Evolutionary conservation across 345 rosid species (phyloP).

Genomic region (Murraya paniculata): DNA sequence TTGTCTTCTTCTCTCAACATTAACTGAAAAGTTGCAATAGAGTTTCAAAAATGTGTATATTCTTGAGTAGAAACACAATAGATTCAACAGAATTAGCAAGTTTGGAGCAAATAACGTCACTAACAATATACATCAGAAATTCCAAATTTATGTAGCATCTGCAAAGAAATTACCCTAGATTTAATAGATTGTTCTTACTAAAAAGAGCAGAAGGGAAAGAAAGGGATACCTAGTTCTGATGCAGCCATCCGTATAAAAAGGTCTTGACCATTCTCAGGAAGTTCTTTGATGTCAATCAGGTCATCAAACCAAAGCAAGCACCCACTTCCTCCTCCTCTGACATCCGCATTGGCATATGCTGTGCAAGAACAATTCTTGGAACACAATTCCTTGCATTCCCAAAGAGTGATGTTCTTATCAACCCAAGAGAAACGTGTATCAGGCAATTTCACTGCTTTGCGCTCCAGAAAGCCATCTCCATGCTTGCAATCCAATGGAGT

Average conservation of each 20-base stretch:
- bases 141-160: background rate
- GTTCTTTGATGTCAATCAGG: conserved; percentile 16
- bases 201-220: background rate
- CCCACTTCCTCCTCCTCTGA: conserved; percentile 12
- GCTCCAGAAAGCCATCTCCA: conserved; percentile 6
- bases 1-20: background rate
- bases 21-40: background rate
- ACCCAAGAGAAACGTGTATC: conserved; percentile 5
- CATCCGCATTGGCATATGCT: conserved; percentile 19
- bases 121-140: background rate
- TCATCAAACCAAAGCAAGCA: conserved; percentile 14
- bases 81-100: background rate
- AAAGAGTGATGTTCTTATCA: conserved; percentile 8
- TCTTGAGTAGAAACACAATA: background rate
- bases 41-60: background rate
- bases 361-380: conserved; percentile 20
- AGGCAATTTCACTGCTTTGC: conserved; percentile 8
- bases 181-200: background rate
- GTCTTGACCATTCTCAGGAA: background rate
- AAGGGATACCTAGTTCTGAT: conserved; percentile 18
- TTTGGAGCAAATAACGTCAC: background rate
- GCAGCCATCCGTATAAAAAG: conserved; percentile 15
- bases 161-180: background rate
- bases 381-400: conserved; percentile 19
- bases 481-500: conserved; percentile 3